These are phyloP conservation scores for Capsella bursapastoris DNA, from an alignment of 345 rosid species.

Conservation along the genomic window DNA sequence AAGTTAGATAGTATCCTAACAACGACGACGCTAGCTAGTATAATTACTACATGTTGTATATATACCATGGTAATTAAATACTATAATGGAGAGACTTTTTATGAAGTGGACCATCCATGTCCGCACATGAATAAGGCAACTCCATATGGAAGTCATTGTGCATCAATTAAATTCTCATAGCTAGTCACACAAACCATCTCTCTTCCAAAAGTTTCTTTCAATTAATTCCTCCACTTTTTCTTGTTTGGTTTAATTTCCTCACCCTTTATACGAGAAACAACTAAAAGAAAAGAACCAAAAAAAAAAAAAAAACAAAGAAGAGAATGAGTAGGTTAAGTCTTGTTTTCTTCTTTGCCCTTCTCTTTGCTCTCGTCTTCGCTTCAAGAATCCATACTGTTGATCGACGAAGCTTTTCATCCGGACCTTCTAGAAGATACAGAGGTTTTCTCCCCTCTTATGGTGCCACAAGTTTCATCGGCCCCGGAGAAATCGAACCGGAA, in stretches of 20 bases:
- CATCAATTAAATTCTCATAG: constrained; percentile 31
- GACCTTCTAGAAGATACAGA: constrained; percentile 30
- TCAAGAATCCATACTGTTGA: constrained; percentile 23
- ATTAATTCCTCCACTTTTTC: not conserved
- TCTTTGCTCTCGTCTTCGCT: constrained; percentile 19
- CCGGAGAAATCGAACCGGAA: constrained; percentile 31
- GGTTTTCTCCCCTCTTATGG: constrained; percentile 6
- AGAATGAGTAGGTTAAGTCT: constrained; percentile 29
- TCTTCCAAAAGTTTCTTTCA: constrained; percentile 6
- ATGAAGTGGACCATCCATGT: constrained; percentile 43
- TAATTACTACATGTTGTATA: not conserved
- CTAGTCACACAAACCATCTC: constrained; percentile 20
- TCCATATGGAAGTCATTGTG: constrained; percentile 22
- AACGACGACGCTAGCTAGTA: too few relatives aligned
- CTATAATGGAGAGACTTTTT: constrained; percentile 1
- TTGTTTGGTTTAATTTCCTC: not conserved
- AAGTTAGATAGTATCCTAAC: too few relatives aligned
- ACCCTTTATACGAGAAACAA: constrained; percentile 1
- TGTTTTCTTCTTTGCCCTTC: constrained; percentile 18
- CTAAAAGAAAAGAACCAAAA: not conserved
- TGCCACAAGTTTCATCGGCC: constrained; percentile 14
- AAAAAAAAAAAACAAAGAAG: too few relatives aligned
- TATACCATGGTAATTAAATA: too few relatives aligned
- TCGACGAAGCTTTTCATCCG: constrained; percentile 34
- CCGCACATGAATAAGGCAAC: constrained; percentile 24